phyloP scores from a whole-genome alignment of 1,284 basidiomycete species.

The Exsudoporus floridanus region DNA sequence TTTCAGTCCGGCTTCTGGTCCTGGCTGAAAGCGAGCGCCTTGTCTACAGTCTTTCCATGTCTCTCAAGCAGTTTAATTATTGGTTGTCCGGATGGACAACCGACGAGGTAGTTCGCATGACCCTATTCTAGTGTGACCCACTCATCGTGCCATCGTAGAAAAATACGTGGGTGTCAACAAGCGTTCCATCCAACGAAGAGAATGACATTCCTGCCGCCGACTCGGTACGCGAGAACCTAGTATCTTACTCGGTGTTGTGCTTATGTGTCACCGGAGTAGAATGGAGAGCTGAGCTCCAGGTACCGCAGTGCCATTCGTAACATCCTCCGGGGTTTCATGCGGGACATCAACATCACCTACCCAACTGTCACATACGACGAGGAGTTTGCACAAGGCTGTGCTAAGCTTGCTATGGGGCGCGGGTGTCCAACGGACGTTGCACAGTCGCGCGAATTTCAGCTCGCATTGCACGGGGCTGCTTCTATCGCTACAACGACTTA shows the following conservation, averaged over 20 bases:
- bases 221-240: not conserved
- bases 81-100: constrained; percentile 4
- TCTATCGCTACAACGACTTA: constrained; percentile 8
- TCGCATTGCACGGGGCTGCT: constrained; percentile 4
- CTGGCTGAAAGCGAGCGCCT: not conserved
- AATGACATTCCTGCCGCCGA: not conserved
- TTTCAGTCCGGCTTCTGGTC: not conserved
- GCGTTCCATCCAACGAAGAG: not conserved
- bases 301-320: constrained; percentile 5
- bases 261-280: not conserved
- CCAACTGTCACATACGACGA: constrained; percentile 6
- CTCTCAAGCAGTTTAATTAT: not conserved
- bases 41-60: not conserved
- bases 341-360: constrained; percentile 6
- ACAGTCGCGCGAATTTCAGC: constrained; percentile 7
- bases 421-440: constrained; percentile 2
- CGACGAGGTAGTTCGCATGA: not conserved
- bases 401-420: not conserved
- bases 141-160: not conserved
- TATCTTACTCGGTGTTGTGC: not conserved
- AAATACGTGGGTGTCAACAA: not conserved
- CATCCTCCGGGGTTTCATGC: constrained; percentile 5
- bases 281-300: not conserved
- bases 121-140: not conserved
- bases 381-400: constrained; percentile 7